A percentile compares a stretch with the other conserved stretches of the same genome.
Conservation (phyloP, 192 early-diverging fungal genomes). For the Backusella morwellensis region DNA sequence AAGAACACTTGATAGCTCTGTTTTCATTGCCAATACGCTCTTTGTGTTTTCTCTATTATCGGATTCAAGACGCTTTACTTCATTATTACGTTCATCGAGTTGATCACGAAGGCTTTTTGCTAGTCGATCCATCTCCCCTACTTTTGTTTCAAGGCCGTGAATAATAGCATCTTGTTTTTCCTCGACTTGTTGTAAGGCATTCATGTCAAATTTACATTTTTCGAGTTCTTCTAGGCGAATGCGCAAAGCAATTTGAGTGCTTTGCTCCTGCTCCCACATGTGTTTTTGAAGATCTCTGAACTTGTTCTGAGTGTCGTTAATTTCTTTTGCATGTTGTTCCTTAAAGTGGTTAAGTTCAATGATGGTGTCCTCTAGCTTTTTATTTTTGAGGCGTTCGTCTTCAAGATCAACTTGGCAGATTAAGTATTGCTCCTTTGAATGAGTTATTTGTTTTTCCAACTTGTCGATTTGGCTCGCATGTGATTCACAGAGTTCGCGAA, state of each 20-base stretch:
- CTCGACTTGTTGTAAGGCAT: conserved; percentile 19
- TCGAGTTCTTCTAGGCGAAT: conserved; percentile 27
- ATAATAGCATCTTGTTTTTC: conserved; percentile 30
- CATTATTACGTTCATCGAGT: conserved; percentile 16
- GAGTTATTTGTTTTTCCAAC: not conserved
- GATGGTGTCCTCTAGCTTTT: not conserved
- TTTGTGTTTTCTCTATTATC: conserved; percentile 17
- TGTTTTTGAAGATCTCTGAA: conserved; percentile 15
- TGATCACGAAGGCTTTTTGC: conserved; percentile 11
- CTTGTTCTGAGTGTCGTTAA: not conserved
- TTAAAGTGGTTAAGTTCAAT: not conserved
- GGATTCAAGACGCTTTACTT: conserved; percentile 4
- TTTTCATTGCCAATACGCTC: conserved; percentile 10
- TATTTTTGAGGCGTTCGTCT: not conserved
- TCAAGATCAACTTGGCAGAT: not conserved
- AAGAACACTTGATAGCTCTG: conserved; percentile 15
- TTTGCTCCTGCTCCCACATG: conserved; percentile 25
- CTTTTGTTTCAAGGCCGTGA: conserved; percentile 19
- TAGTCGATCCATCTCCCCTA: conserved; percentile 23
- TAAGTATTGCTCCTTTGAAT: not conserved
- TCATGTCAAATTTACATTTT: conserved; percentile 21
- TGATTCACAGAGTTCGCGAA: not conserved
- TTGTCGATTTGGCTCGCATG: not conserved
- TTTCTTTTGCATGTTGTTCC: not conserved
- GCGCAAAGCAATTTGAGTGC: conserved; percentile 21